Evolutionary conservation across 371 early-diverging fungal species (phyloP), one percentile per base, ranked within the genome.

Genomic region (Rhizopus arrhizus): DNA sequence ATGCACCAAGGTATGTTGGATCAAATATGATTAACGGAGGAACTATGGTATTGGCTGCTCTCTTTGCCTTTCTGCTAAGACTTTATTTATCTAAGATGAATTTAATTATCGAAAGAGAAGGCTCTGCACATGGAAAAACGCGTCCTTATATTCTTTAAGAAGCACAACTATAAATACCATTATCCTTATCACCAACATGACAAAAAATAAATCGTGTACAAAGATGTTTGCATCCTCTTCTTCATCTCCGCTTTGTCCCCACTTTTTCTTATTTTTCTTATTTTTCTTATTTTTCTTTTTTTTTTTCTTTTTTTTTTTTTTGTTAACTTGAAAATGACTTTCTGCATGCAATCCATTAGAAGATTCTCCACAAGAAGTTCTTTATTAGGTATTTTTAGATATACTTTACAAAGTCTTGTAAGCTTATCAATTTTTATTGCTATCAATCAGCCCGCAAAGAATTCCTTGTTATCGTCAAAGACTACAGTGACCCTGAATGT

Each of bases 391-490:
- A n/a, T 13, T 11, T 11, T 2, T 13, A 38, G 2, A 38, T 8
- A 38, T 8, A 43, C 0, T n/a, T 3, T 43, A 6, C 15, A 43
- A 3, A 15, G 15, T 6, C 9, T n/a, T 11, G n/a, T 11, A 2
- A n/a, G 43, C 9, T 13, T 11, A 15, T 6, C 11, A 15, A 36
- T 9, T 6, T 36, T 11, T 36, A 36, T 9, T 11, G 6, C 11
- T 15, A 13, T 43, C n/a, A 13, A n/a, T 13, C 11, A 43, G 43
- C 43, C 5, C 43, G 9, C 5, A 43, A 43, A 43, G n/a, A 81
- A 52, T 87, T 81, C 57, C 22, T 85, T 9, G 77, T 84, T 31
- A 50, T 87, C 34, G 73, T 79, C 28, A 70, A 69, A 7, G 86
- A 88, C 61, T 79, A 65, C 50, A 61, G 63, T 4, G 86, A 85